Base-by-base conservation (phyloP, 2,329 filamentous ascomycete species). In the Hypoxylon sp. region DNA sequence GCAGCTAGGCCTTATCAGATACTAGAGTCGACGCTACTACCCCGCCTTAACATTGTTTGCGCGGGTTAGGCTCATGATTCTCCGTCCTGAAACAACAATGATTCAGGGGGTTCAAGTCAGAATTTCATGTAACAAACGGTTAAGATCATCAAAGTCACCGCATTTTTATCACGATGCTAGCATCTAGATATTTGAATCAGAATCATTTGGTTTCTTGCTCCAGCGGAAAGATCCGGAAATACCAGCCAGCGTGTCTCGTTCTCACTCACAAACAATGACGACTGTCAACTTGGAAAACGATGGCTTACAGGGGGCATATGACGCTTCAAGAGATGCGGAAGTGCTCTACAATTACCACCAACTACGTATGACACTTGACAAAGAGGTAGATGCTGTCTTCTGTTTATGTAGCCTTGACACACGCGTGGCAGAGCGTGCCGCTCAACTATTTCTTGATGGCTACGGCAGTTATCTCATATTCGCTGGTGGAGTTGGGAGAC, bases 361-460 rank as follows among this genome's bases (percentile, higher is more conserved):
- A 49, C 79, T 83, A 74, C 69, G 73, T 65, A 79, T 82, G 76
- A 57, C 78, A 10, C 74, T 81, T 20, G 63, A 64, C 11, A 64
- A 53, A 20, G 77, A 77, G 50, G 79, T 80, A 56, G 80, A 82
- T 62, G 82, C 82, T 59, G 77, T 85, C 63, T 85, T 85, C 78
- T 82, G 81, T 73, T 80, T 85, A 49, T 84, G 83, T 76, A 84
- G 81, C 71, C 82, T 84, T 65, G 83, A 85, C 75, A 78, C 77
- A 2, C 82, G 83, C 61, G 81, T 85, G 40, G 83, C 83, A 57
- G 70, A 73, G 42, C 79, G 79, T 46, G 83, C 82, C 8, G 81
- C 83, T 1, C 77, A 81, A 68, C 77, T 85, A 20, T 83, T 79
- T 62, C 80, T 83, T 51, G 77, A 80, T 61, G 81, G 79, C 25